Evolutionary conservation across 1,284 basidiomycete species (phyloP).

Genomic region (Meripilus lineatus): DNA sequence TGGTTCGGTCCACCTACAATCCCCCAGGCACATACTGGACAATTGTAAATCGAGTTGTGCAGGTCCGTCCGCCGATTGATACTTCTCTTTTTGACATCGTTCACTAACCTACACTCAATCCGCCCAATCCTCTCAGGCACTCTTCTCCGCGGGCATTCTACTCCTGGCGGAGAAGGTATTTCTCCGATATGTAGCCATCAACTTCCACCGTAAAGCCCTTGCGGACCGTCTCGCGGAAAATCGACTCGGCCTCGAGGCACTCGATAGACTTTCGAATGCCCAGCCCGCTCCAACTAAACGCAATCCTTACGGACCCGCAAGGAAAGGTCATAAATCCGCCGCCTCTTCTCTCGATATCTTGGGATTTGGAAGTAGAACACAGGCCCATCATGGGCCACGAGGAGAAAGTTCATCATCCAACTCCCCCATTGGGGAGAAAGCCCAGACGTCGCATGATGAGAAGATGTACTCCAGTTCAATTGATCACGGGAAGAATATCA

Average conservation of each 20-base stretch:
- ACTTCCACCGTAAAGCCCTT: constrained; percentile 70
- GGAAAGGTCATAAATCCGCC: constrained; percentile 32
- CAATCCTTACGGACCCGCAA: constrained; percentile 18
- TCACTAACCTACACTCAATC: not conserved
- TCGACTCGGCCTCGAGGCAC: constrained; percentile 57
- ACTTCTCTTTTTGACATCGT: too few species aligned
- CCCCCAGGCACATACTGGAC: constrained; percentile 66
- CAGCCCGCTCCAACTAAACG: constrained; percentile 36
- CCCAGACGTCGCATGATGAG: constrained; percentile 13
- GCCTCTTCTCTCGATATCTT: constrained; percentile 19
- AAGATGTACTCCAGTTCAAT: not conserved
- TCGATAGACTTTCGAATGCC: constrained; percentile 66
- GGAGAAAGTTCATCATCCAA: constrained; percentile 6
- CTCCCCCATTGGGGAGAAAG: constrained; percentile 24
- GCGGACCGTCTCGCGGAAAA: constrained; percentile 71
- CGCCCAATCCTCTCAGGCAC: constrained; percentile 45
- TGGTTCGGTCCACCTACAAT: constrained; percentile 49
- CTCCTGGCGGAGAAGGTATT: constrained; percentile 68
- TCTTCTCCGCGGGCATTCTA: constrained; percentile 60
- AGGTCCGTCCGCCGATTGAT: constrained; percentile 34
- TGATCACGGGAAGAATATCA: constrained; percentile 13
- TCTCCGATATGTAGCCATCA: constrained; percentile 72
- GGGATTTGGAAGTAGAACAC: constrained; percentile 9
- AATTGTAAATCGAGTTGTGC: constrained; percentile 64
- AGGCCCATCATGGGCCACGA: not conserved